Conservation (phyloP, 176 grass and related monocot species). For the Raddia guianensis region DNA sequence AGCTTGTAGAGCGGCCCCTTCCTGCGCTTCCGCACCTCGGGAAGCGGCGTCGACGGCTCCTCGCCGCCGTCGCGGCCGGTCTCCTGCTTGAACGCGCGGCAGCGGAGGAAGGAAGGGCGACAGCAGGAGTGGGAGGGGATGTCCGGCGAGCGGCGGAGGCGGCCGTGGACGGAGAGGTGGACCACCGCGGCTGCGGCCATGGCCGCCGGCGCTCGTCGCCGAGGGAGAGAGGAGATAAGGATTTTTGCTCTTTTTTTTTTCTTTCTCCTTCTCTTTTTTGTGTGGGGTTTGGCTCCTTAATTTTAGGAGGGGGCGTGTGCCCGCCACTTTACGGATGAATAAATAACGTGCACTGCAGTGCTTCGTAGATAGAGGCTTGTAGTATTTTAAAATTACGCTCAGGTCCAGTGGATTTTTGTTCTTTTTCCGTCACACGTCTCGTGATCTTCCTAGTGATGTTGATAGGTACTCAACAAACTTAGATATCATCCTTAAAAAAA, state of each 20-base stretch:
- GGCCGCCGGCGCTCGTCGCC: slow-evolving; percentile 9
- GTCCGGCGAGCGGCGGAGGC: slow-evolving; percentile 36
- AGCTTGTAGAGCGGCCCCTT: slow-evolving; percentile 87
- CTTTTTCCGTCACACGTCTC: too few relatives aligned
- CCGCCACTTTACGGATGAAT: slow-evolving; percentile 6
- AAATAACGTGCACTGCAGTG: slow-evolving; percentile 13
- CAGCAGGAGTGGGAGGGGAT: slow-evolving; percentile 15
- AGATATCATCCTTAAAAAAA: too few relatives aligned
- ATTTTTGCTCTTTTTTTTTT: not conserved
- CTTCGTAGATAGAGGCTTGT: not conserved
- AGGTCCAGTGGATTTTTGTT: not conserved
- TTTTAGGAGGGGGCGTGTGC: slow-evolving; percentile 47
- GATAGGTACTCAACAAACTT: too few relatives aligned
- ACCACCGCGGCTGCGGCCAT: slow-evolving; percentile 62
- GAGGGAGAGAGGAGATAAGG: slow-evolving; percentile 35
- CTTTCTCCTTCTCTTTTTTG: not conserved
- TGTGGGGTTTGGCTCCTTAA: slow-evolving; percentile 19
- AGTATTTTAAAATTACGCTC: not conserved
- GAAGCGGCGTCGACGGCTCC: slow-evolving; percentile 24
- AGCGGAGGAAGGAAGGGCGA: slow-evolving; percentile 45
- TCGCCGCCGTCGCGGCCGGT: slow-evolving; percentile 36
- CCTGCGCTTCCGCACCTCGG: slow-evolving; percentile 48
- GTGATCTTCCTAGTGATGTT: too few relatives aligned
- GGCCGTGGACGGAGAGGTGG: slow-evolving; percentile 46
- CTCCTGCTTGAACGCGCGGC: slow-evolving; percentile 63